Base-by-base conservation (phyloP, 2,329 filamentous ascomycete genomes). In the Fusarium sp. region DNA sequence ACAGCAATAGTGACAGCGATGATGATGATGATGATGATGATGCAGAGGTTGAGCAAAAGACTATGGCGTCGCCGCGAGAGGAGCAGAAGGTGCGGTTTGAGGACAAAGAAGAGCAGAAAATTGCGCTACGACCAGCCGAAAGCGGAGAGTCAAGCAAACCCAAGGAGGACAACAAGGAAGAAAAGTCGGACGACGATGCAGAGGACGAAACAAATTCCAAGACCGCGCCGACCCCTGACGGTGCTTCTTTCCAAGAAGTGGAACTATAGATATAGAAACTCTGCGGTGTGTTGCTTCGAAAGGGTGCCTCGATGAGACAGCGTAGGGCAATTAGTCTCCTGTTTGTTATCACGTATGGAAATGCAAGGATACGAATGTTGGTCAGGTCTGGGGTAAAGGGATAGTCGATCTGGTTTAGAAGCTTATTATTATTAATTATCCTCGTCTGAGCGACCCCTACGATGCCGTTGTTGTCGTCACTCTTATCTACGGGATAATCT, bases 201-300 rank as follows among this genome's bases (percentile, higher is more conserved):
- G 75, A 75, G 7, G 78, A 79, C 14, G 74, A 77, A 5, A 73
- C 73, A 40, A 77, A 76, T 17, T 77, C 78, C 46, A 83, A 82
- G 65, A 78, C 81, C 1, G 78, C 80, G 17, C 78, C 80, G 41
- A 85, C 85, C 8, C 83, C 86, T 19, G 86, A 88, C 66, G 84
- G 85, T 1, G 82, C 82, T 7, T 87, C 86, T n/a, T 90, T 90
- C 76, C 87, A 90, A 71, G 86, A 90, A 69, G 87, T 90, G 46
- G 86, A 85, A 62, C 78, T 90, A 71, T 90, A 80, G 72, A 66
- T 30, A 40, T 56, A 59, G 20, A 45, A 8, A 30, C 19, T 39
- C 25, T 51, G 22, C 27, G 39, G 37, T 55, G 51, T 50, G 20
- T 45, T 50, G 44, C 54, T 54, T 35, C 27, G 41, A 55, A 62